A percentile compares a stretch with the other conserved stretches of the same genome.
Conservation (phyloP, 257 asterid genomes). For the Jaltomata sinuosa region DNA sequence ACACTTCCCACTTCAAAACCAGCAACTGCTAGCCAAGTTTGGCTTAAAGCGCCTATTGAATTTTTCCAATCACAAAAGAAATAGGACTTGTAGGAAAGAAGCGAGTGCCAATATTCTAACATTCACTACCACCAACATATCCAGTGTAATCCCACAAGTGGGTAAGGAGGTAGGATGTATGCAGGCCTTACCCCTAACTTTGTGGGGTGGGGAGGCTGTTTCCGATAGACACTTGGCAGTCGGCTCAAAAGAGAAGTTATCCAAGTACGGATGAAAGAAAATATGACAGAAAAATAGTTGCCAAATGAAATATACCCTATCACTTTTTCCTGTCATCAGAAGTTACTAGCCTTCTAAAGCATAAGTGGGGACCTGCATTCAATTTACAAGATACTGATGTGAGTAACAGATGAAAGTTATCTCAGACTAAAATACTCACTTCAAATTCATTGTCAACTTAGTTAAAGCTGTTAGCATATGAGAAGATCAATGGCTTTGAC, state of each 20-base stretch:
- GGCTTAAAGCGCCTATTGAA: not conserved
- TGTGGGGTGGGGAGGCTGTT: not conserved
- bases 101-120: not conserved
- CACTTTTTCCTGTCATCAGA: constrained; percentile 7
- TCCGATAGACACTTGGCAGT: not conserved
- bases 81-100: not conserved
- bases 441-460: not conserved
- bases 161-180: not conserved
- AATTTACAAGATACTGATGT: constrained; percentile 6
- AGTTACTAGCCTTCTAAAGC: constrained; percentile 52
- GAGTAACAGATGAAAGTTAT: not conserved
- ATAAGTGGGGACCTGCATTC: constrained; percentile 56
- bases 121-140: not conserved
- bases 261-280: not conserved
- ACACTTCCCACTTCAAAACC: not conserved
- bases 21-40: not conserved
- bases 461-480: not conserved
- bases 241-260: not conserved
- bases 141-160: not conserved
- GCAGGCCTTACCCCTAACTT: not conserved
- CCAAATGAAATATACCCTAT: not conserved
- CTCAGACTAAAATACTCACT: not conserved
- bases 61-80: not conserved
- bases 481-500: not conserved
- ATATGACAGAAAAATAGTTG: not conserved